phyloP scores from a whole-genome alignment of 2,329 filamentous ascomycete species.

The Tricladium varicosporioides region DNA sequence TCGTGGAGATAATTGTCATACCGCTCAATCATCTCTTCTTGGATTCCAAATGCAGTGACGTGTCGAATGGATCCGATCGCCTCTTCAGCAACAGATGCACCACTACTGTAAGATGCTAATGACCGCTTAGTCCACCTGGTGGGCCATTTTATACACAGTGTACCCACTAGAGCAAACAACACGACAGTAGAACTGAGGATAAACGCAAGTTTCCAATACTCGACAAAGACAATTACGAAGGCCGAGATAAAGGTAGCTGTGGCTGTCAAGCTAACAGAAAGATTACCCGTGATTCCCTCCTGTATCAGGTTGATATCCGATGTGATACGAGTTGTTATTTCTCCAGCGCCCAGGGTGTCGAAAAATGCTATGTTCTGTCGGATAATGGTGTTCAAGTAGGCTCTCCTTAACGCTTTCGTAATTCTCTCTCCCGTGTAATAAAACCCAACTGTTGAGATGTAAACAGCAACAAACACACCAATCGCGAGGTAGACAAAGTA shows the following conservation, averaged over 20 bases:
- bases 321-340: slow-evolving; percentile 89
- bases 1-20: slow-evolving; percentile 72
- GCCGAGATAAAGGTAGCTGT: slow-evolving; percentile 79
- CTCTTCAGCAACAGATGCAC: slow-evolving; percentile 86
- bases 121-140: slow-evolving; percentile 75
- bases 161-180: slow-evolving; percentile 70
- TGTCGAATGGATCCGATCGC: slow-evolving; percentile 90
- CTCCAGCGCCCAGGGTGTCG: slow-evolving; percentile 85
- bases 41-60: slow-evolving; percentile 84
- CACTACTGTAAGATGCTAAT: slow-evolving; percentile 73
- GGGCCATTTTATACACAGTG: slow-evolving; percentile 71
- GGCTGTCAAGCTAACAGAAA: slow-evolving; percentile 73
- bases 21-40: slow-evolving; percentile 79
- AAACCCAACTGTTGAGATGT: slow-evolving; percentile 81
- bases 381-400: slow-evolving; percentile 79
- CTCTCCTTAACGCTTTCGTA: slow-evolving; percentile 70
- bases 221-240: slow-evolving; percentile 82
- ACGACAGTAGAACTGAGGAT: slow-evolving; percentile 68
- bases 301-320: slow-evolving; percentile 89
- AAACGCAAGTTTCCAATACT: slow-evolving; percentile 86
- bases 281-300: slow-evolving; percentile 87
- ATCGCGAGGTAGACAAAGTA: slow-evolving; percentile 84
- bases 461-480: slow-evolving; percentile 71
- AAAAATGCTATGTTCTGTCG: slow-evolving; percentile 88
- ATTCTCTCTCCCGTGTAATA: slow-evolving; percentile 82